Base-by-base conservation (phyloP, 2,329 filamentous ascomycete genomes). In the Mycosphaerelloides madeirae region DNA sequence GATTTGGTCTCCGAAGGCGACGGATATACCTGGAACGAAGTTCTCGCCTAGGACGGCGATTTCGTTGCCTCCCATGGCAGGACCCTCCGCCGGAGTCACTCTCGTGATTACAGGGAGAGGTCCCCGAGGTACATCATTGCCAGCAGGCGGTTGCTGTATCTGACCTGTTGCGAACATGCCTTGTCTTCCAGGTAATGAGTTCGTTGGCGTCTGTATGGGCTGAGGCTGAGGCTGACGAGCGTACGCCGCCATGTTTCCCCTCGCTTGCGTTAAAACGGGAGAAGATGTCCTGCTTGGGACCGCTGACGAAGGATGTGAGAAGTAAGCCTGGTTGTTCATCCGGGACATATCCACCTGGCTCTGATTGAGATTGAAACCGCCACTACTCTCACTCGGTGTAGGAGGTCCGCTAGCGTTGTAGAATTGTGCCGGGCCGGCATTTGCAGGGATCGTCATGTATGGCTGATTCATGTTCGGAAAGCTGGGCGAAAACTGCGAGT, bases 21-120 rank as follows among this genome's bases (percentile, higher is more conserved):
- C 86, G 50, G 90, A 85, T 50, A 94, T 76, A 1, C 81, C 81
- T 66, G 85, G 83, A 52, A 81, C 83, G 63, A 95, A 95, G 12
- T 83, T 81, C 52, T 82, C 85, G 14, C 90, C 89, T 7, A 95
- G 73, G 44, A 93, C 79, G 0, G 87, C 91, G 3, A 95, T 87
- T 64, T 96, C 89, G 41, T 87, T 89, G 32, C 89, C 89, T 47
- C 89, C 89, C 29, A 80, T 80, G 46, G 83, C 86, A 6, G 89
- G 86, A 0, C 89, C 89, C 64, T 94, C 86, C 22, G 77, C 78
- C 0, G 90, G 89, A 29, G 93, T 87, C 49, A 95, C 76, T 12
- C 47, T 38, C 8, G 41, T 41, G 29, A 54, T 48, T 9, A 38
- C 35, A 11, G 50, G 54, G 20, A 34, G 46, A 22, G 43, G 38